These are phyloP conservation scores for Pyricularia grisea DNA, from an alignment of 2,329 filamentous ascomycete species.

Conservation along the genomic window DNA sequence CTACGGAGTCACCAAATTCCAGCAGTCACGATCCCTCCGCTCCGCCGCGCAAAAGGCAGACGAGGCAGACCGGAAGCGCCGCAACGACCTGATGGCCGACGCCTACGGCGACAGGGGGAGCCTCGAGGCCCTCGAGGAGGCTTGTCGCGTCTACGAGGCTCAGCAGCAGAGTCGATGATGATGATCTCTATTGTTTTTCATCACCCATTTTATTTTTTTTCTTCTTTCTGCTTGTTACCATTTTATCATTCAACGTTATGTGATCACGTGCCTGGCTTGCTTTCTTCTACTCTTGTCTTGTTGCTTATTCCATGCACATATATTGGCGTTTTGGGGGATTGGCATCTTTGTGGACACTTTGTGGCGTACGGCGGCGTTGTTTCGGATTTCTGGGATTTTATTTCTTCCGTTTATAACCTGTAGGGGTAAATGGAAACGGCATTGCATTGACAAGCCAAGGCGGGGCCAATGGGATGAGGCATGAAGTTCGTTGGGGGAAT, in stretches of 20 bases:
- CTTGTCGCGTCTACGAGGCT: constrained; percentile 19
- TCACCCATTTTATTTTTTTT: background rate
- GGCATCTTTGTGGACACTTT: background rate
- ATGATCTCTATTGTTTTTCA: background rate
- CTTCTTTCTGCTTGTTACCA: background rate
- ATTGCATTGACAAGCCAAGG: background rate
- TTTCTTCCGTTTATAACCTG: background rate
- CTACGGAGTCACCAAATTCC: constrained; percentile 16
- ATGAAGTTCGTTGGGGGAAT: too few species aligned
- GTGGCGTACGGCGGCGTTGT: background rate
- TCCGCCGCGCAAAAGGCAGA: constrained; percentile 7
- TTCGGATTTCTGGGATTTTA: background rate
- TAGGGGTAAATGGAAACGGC: too few species aligned
- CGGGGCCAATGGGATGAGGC: too few species aligned
- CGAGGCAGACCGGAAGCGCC: constrained; percentile 11
- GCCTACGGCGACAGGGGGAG: constrained; percentile 21
- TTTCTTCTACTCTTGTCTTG: background rate
- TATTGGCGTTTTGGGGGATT: background rate
- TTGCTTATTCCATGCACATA: background rate
- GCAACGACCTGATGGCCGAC: constrained; percentile 15
- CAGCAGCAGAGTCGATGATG: constrained; percentile 9
- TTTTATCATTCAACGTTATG: background rate
- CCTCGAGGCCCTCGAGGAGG: constrained; percentile 20
- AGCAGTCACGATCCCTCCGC: constrained; percentile 8
- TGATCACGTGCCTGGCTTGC: background rate